Conservation (phyloP, 1,284 basidiomycete species). For the Mrakiaceae sp. region DNA sequence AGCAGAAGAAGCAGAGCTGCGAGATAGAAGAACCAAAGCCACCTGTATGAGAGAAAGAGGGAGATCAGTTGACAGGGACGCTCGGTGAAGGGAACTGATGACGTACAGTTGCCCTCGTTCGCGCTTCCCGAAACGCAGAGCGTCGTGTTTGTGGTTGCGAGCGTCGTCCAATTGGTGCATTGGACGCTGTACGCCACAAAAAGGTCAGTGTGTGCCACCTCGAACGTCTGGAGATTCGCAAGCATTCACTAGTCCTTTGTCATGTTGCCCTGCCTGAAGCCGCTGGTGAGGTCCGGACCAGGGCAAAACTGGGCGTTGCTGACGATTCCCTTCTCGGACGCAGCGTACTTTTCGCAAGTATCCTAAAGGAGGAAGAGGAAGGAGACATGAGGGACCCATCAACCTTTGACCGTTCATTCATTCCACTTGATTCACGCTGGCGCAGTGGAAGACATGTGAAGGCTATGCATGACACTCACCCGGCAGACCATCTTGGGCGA, state of each 20-base stretch:
- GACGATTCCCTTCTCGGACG: slow-evolving; percentile 23
- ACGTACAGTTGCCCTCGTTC: slow-evolving; percentile 36
- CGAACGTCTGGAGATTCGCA: not conserved
- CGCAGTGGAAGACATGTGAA: not conserved
- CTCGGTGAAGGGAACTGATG: too few species aligned
- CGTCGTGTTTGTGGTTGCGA: slow-evolving; percentile 31
- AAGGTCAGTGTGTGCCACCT: not conserved
- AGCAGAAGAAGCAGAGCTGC: slow-evolving; percentile 36
- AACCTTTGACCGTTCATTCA: too few species aligned
- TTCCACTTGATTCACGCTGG: not conserved
- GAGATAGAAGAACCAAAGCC: slow-evolving; percentile 33
- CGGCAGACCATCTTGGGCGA: slow-evolving; percentile 31
- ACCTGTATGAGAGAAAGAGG: not conserved
- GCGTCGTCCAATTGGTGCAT: slow-evolving; percentile 35
- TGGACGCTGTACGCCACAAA: slow-evolving; percentile 15
- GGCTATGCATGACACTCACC: not conserved
- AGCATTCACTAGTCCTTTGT: slow-evolving; percentile 28
- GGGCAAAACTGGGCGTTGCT: slow-evolving; percentile 23
- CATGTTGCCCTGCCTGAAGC: slow-evolving; percentile 27
- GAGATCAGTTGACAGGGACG: not conserved
- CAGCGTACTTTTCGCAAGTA: slow-evolving; percentile 29
- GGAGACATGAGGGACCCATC: not conserved
- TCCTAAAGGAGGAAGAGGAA: not conserved
- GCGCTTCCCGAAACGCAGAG: slow-evolving; percentile 33
- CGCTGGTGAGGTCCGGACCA: slow-evolving; percentile 24